Evolutionary conservation across 345 rosid genomes (phyloP), one percentile per base, ranked within the genome.

Genomic region (Cardiospermum halicacabum): DNA sequence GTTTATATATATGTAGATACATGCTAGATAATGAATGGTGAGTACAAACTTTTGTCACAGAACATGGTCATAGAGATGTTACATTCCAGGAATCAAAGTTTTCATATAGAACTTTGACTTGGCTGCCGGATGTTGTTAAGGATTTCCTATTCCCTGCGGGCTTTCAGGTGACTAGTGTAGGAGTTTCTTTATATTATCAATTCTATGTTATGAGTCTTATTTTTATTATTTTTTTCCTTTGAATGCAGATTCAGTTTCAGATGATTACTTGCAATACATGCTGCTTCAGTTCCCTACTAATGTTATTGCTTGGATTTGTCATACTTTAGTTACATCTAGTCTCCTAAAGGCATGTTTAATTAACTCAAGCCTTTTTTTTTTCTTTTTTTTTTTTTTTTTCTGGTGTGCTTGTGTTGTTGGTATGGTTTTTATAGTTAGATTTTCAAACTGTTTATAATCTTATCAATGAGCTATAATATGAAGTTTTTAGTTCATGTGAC

Each of bases 241-340:
- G 31, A 16, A 53, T 71, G 75, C 84, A 94, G 99, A 85, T 67
- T 87, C 97, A 2, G 99, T 94, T 67, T 87, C 99, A 5, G 96
- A 87, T 73, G 97, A 94, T 76, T 94, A 94, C 79, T 77, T 94
- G 81, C 84, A 84, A 48, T 90, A 93, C 79, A 85, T 93, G 99
- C 62, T 93, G 48, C 71, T 85, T 66, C 97, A 94, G 74, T 88
- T 90, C 78, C 99, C 96, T 25, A 94, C 99, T 5, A 90, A 94
- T 73, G 75, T 94, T 73, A 90, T 96, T 66, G 99, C 75, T n/a
- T 94, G 99, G 99, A 82, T 90, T 54, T 94, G 97, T 73, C 85
- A 90, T 47, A 78, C 95, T 7, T 75, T 90, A 73, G 99, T 90
- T 75, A 94, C 97, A 2, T 90, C 99, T 55, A 90, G 92, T 80